Conservation (phyloP, 805 yeast genomes). For the Candida takata region DNA sequence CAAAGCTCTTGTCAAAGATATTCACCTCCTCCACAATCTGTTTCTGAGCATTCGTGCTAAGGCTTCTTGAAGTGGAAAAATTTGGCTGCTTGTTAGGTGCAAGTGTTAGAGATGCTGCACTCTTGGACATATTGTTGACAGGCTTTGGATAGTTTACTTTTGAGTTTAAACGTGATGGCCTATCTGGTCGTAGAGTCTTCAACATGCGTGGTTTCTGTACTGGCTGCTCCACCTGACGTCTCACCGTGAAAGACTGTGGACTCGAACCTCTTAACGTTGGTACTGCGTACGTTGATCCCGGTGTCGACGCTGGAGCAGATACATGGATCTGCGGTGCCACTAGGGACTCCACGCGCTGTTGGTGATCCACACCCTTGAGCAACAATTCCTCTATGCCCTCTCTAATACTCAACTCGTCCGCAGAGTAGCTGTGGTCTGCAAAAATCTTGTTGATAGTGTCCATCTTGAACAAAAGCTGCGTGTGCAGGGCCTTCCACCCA, state of each 20-base stretch:
- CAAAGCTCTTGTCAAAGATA: constrained; percentile 21
- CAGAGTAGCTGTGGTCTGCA: constrained; percentile 28
- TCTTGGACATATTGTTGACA: constrained; percentile 15
- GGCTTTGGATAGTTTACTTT: neutral
- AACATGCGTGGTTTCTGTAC: constrained; percentile 20
- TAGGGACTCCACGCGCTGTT: constrained; percentile 25
- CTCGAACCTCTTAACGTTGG: constrained; percentile 19
- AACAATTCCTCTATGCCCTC: constrained; percentile 22
- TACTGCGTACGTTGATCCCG: constrained; percentile 9
- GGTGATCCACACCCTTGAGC: constrained; percentile 28
- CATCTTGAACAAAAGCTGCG: constrained; percentile 48
- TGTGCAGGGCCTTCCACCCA: constrained; percentile 72
- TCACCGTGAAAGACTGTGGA: constrained; percentile 22
- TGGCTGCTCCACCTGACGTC: constrained; percentile 16
- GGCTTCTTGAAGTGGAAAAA: constrained; percentile 22
- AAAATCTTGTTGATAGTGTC: constrained; percentile 42
- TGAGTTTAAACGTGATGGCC: too few species aligned
- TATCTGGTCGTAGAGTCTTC: neutral
- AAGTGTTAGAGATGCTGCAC: constrained; percentile 21
- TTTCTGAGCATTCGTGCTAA: constrained; percentile 4
- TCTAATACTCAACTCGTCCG: constrained; percentile 38
- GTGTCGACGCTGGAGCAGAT: too few species aligned
- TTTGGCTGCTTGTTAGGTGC: neutral
- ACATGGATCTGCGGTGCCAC: neutral
- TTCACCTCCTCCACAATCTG: constrained; percentile 12